These are phyloP conservation scores for Candida qinlingensis DNA, from an alignment of 805 yeast species.

Conservation along the genomic window DNA sequence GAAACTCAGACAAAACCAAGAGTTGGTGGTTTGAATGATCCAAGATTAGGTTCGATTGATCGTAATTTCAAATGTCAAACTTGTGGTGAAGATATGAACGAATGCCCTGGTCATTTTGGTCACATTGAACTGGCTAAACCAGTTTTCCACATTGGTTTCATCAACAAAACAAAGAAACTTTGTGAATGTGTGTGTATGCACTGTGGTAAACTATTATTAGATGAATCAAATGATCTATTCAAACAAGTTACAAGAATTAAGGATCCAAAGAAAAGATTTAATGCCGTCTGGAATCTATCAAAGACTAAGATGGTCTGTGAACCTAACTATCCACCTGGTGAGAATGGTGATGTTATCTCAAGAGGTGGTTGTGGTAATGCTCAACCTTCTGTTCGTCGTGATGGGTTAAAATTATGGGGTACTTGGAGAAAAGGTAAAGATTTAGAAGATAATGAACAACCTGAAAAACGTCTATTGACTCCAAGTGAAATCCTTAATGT, in stretches of 20 bases:
- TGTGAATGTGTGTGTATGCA: constrained; percentile 98
- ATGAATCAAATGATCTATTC: constrained; percentile 65
- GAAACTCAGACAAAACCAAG: constrained; percentile 92
- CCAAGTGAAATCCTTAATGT: constrained; percentile 89
- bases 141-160: constrained; percentile 94
- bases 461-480: constrained; percentile 82
- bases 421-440: constrained; percentile 92
- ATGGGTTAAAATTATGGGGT: constrained; percentile 93
- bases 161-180: constrained; percentile 88
- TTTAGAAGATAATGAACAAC: constrained; percentile 76
- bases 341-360: constrained; percentile 47
- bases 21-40: constrained; percentile 95
- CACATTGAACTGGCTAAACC: constrained; percentile 98
- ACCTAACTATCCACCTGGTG: constrained; percentile 68
- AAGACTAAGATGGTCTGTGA: constrained; percentile 94
- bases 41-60: constrained; percentile 94
- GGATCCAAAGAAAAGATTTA: constrained; percentile 93
- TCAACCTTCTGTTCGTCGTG: constrained; percentile 93
- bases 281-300: constrained; percentile 93
- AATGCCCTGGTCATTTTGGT: constrained; percentile 99
- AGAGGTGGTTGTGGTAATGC: constrained; percentile 98
- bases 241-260: constrained; percentile 83
- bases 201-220: constrained; percentile 90
- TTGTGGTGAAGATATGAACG: constrained; percentile 98
- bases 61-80: constrained; percentile 98